Evolutionary conservation across 1,284 basidiomycete species (phyloP), one percentile per base, ranked within the genome.

Genomic region (Tremellales sp.): DNA sequence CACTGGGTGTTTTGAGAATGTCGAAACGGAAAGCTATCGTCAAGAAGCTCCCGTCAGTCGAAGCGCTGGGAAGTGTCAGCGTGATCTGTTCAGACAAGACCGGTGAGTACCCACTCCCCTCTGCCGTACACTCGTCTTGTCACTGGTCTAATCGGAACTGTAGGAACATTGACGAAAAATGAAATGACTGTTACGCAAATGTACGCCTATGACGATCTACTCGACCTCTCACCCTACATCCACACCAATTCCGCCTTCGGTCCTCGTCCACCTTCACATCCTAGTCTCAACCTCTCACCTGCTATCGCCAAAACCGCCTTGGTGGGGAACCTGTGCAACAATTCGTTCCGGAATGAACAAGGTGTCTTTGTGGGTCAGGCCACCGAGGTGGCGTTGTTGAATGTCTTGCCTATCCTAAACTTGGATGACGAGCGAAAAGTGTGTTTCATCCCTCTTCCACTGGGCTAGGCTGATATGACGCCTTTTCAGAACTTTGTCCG

Each of bases 21-120:
- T 85, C 90, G 3, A 87, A 87, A 57, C 82, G 89, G 22, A 94
- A 93, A 59, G 94, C 92, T 0, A 97, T 97, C 52, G 92, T 98
- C 42, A 97, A 97, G 77, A 94, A 93, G 67, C 76, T 97, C 40
- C 94, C 93, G 53, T 91, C 87, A 1, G 93, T 97, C 6, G 94
- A 97, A 73, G 86, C 91, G 0, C 78, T 97, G 1, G 94, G 94
- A 2, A 90, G 86, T 7, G 89, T 97, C 24, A 92, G 86, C 36
- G 93, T 97, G 21, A 90, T 98, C 52, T 97, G 94, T 68, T 92
- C 90, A 1, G 94, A 98, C 75, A 98, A 98, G 77, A 97, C 94
- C 36, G 91, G 89, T 80, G 50, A 35, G 69, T 46, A 2, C n/a
- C n/a, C n/a, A 26, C 6, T 31, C 4, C 11, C 15, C n/a, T 27